Evolutionary conservation across 2,329 filamentous ascomycete genomes (phyloP), one percentile per base, ranked within the genome.

Genomic region (Pyricularia sp.): DNA sequence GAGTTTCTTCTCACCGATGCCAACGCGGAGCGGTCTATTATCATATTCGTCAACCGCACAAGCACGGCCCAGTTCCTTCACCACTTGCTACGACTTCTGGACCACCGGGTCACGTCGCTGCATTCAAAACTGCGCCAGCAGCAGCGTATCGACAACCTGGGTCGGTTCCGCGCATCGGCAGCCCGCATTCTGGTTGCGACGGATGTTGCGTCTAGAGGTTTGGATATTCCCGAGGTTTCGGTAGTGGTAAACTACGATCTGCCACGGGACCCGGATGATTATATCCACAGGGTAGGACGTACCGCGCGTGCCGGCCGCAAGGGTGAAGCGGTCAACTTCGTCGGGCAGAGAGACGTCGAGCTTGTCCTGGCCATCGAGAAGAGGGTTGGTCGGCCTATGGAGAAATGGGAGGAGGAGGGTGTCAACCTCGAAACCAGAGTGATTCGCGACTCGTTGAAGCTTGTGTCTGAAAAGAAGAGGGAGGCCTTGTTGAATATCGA

Each of bases 171-270:
- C 36, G 94, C 95, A 2, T 87, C 89, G 6, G 95, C 93, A 0
- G 93, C 95, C 7, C 87, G 94, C 17, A 91, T 99, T 69, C 86
- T 99, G 1, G 92, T 99, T 12, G 94, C 95, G 0, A 99, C 95
- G 0, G 95, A 99, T 77, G 94, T 99, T 17, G 95, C 95, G 0
- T 92, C 93, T 25, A 88, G 95, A 78, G 95, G 95, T 84, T 86
- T 99, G 4, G 95, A 99, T 81, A 97, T 99, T 71, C 94, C 94
- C 1, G 92, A 93, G 73, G 94, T 98, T 7, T 90, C 87, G 68
- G 80, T 98, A 20, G 95, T 99, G 2, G 82, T 99, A 76, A 98
- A 99, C 80, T 99, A 94, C 79, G 95, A 99, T 77, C 88, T 99
- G 0, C 95, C 95, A 0, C 89, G 94, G n/a, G 93, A 97, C 76